Evolutionary conservation across 2,329 filamentous ascomycete genomes (phyloP), one percentile per base, ranked within the genome.

Genomic region (Magnaporthiopsis incrustans): DNA sequence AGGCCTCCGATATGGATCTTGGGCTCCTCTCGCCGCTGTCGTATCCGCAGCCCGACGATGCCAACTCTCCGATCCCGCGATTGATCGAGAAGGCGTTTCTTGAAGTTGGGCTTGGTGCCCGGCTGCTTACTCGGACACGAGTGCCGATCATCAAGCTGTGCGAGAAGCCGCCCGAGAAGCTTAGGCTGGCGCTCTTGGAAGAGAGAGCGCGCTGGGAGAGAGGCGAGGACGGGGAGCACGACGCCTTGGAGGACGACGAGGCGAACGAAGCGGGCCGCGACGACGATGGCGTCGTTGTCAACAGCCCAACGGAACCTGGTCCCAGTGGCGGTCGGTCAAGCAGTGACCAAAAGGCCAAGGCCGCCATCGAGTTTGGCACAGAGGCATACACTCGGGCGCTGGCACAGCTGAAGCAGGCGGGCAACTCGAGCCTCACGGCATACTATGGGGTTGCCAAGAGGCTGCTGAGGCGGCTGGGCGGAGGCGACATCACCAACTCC

Each of bases 131-230:
- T 2, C 85, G 87, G 63, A 95, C 92, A 1, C 83, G 92, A 66
- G 89, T 96, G 4, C 91, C 92, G 0, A 96, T 97, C 68, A 88
- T 97, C 73, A 95, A 96, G 72, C 81, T 97, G 22, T 96, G 92
- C 70, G 83, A 94, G 72, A 83, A 78, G 57, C 92, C 92, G 2
- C 81, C 84, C 0, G 75, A 81, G 2, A 79, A 82, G 64, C 79
- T 96, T 1, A 82, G 82, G 18, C 72, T 77, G 12, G 85, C 85
- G 64, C 80, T 96, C 6, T 71, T 84, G 5, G 81, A 86, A 44
- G 88, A 89, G 69, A 84, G 90, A 8, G 75, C 79, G 58, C 91
- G 87, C 70, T 94, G 90, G 89, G 90, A 94, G 67, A 81, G 76
- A 59, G 85, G 79, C 59, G 78, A 76, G 61, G 77, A 73, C 4